Conservation (phyloP, 495 filamentous ascomycete species). For the Lindgomyces ingoldianus region DNA sequence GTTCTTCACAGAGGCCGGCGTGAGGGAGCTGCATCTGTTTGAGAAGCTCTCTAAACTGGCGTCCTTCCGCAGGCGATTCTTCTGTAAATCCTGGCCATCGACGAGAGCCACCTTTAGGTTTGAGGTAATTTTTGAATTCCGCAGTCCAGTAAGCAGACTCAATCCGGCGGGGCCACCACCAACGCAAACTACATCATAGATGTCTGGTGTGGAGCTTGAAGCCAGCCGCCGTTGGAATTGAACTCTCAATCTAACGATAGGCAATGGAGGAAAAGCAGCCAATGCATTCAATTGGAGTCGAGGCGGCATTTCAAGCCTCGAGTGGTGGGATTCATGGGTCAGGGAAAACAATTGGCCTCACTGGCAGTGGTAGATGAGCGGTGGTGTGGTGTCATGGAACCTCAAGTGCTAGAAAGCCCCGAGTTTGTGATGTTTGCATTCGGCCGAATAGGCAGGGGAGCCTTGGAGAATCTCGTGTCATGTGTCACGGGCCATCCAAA, state of each 20-base stretch:
- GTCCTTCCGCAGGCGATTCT: constrained; percentile 59
- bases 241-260: background rate
- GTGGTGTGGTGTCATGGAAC: constrained; percentile 21
- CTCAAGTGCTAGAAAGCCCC: background rate
- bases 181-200: constrained; percentile 94
- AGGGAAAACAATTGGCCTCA: background rate
- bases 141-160: constrained; percentile 80
- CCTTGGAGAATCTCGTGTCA: background rate
- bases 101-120: constrained; percentile 83
- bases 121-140: constrained; percentile 72
- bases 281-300: constrained; percentile 24
- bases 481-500: no score
- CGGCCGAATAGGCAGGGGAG: no score
- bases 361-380: background rate
- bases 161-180: constrained; percentile 96
- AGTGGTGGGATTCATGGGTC: constrained; percentile 9
- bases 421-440: background rate
- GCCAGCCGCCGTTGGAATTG: constrained; percentile 22
- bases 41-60: constrained; percentile 73
- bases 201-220: constrained; percentile 47
- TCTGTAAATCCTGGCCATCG: constrained; percentile 79
- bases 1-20: constrained; percentile 68
- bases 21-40: constrained; percentile 92
- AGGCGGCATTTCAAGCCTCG: constrained; percentile 33
- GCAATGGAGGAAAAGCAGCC: background rate